Evolutionary conservation across 495 filamentous ascomycete species (phyloP).

Genomic region (Bacidia rubella): DNA sequence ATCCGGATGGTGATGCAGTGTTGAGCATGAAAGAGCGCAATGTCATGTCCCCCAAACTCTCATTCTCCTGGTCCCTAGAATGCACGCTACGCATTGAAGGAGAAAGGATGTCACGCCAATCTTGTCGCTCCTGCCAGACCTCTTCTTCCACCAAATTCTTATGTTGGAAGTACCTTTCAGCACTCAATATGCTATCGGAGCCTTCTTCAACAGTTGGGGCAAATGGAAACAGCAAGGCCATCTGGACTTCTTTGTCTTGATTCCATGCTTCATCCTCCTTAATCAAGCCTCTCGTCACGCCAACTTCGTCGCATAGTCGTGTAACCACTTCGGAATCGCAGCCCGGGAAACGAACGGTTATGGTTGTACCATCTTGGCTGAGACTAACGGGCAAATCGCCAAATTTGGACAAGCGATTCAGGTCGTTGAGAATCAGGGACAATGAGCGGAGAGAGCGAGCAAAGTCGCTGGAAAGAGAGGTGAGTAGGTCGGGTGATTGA

Average conservation of each 20-base stretch:
- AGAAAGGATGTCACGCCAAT: conserved; percentile 47
- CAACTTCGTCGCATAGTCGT: conserved; percentile 72
- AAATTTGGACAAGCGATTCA: conserved; percentile 57
- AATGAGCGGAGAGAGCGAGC: conserved; percentile 75
- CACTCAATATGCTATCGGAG: conserved; percentile 7
- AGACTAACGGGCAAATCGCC: conserved; percentile 75
- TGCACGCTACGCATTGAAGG: conserved; percentile 19
- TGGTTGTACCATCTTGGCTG: conserved; percentile 25
- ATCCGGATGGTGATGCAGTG: conserved; percentile 13
- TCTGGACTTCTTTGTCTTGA: conserved; percentile 41
- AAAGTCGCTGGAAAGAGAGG: conserved; percentile 77
- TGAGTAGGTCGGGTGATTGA: conserved; percentile 66
- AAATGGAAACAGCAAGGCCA: conserved; percentile 77
- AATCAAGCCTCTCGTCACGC: conserved; percentile 61
- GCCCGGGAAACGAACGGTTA: conserved; percentile 80
- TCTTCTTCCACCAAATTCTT: conserved; percentile 15
- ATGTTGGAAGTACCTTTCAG: conserved; percentile 21
- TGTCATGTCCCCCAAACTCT: conserved; percentile 9
- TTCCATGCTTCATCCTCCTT: conserved; percentile 66
- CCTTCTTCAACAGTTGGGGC: conserved; percentile 38
- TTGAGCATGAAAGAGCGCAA: conserved; percentile 4
- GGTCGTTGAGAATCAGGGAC: conserved; percentile 62
- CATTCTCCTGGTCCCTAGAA: conserved; percentile 23
- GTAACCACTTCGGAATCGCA: conserved; percentile 79
- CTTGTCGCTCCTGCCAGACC: conserved; percentile 26